These are phyloP conservation scores for Calophaca sinica DNA, from an alignment of 306 rosid genomes.

Conservation along the genomic window DNA sequence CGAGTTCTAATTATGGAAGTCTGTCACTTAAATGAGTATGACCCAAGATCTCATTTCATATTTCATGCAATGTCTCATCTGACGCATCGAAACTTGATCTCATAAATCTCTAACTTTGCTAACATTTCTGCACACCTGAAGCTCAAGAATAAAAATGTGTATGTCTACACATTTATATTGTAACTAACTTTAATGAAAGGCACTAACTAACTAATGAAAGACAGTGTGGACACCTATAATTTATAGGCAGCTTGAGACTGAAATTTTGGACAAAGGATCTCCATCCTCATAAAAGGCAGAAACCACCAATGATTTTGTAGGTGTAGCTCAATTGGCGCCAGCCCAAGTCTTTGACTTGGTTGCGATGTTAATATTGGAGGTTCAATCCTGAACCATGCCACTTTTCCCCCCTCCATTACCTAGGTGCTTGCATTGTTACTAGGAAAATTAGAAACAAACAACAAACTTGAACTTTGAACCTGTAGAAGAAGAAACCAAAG, in stretches of 20 bases:
- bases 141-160: background rate
- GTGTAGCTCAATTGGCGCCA: slow-evolving; percentile 12
- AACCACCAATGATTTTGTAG: slow-evolving; percentile 24
- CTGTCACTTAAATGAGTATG: slow-evolving; percentile 1
- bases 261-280: slow-evolving; percentile 35
- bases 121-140: slow-evolving; percentile 1
- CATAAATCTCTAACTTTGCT: background rate
- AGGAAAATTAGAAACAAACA: slow-evolving; percentile 33
- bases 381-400: slow-evolving; percentile 22
- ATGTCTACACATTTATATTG: slow-evolving; percentile 33
- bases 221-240: slow-evolving; percentile 4
- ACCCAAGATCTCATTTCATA: slow-evolving; percentile 1
- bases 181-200: slow-evolving; percentile 16
- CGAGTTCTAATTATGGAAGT: background rate
- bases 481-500: slow-evolving; percentile 98
- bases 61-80: slow-evolving; percentile 2
- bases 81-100: slow-evolving; percentile 32
- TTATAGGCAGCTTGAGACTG: slow-evolving; percentile 25
- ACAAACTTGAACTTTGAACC: slow-evolving; percentile 66
- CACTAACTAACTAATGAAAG: background rate
- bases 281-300: slow-evolving; percentile 31
- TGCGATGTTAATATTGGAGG: background rate
- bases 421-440: slow-evolving; percentile 6
- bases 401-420: background rate
- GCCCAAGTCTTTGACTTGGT: slow-evolving; percentile 7